Percentiles rank a stretch among this genome's conserved stretches.
phyloP scores from a whole-genome alignment of 495 filamentous ascomycete genomes.

The Aspergillus sclerotiicarbonarius region DNA sequence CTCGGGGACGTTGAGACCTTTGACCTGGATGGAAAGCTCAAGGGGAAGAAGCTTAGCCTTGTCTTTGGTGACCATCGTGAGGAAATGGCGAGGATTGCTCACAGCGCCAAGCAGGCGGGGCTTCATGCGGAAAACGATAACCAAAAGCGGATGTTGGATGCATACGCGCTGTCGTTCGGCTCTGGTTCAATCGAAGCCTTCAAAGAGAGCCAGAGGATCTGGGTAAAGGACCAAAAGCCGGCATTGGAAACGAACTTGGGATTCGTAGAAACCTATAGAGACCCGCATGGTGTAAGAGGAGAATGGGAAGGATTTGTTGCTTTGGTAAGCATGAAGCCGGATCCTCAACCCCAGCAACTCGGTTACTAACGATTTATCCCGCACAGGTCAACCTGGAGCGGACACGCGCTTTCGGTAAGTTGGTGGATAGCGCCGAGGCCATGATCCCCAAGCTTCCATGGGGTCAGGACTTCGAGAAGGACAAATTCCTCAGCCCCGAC shows the following conservation, averaged over 20 bases:
- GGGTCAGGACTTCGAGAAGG: slow-evolving; percentile 87
- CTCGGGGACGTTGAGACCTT: slow-evolving; percentile 65
- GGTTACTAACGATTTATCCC: slow-evolving; percentile 28
- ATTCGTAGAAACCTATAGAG: slow-evolving; percentile 94
- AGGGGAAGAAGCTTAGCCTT: slow-evolving; percentile 70
- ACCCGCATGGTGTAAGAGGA: slow-evolving; percentile 87
- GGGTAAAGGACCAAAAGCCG: slow-evolving; percentile 90
- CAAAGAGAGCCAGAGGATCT: slow-evolving; percentile 86
- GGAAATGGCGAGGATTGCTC: slow-evolving; percentile 77
- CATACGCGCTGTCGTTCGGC: slow-evolving; percentile 82
- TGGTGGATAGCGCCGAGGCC: slow-evolving; percentile 75
- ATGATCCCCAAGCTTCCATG: slow-evolving; percentile 90
- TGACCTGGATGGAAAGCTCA: slow-evolving; percentile 57
- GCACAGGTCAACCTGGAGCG: slow-evolving; percentile 72
- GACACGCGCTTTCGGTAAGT: slow-evolving; percentile 81
- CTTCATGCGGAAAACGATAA: slow-evolving; percentile 78
- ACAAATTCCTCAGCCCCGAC: slow-evolving; percentile 89
- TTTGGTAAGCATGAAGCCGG: slow-evolving; percentile 46
- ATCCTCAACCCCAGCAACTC: background rate
- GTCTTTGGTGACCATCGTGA: slow-evolving; percentile 81
- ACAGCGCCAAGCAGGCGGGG: slow-evolving; percentile 67
- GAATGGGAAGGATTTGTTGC: slow-evolving; percentile 97
- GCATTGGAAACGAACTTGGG: slow-evolving; percentile 89
- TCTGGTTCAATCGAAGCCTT: slow-evolving; percentile 82
- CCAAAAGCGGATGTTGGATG: slow-evolving; percentile 78